Evolutionary conservation across 116 monocot species (phyloP).

Genomic region (Iris pallida): DNA sequence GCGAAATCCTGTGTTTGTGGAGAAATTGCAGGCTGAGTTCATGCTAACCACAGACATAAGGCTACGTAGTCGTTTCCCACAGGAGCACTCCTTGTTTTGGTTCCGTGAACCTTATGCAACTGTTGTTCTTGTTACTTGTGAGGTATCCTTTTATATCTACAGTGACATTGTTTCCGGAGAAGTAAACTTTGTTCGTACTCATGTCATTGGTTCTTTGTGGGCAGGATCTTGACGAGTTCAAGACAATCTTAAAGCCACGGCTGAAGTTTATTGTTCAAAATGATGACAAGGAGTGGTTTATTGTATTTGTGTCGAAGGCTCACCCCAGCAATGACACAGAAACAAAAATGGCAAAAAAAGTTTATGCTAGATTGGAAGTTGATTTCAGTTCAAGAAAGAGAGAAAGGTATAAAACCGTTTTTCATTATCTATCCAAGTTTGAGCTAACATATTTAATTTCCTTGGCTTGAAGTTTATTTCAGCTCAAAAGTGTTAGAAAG

Average conservation of each 20-base stretch:
- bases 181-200: not conserved
- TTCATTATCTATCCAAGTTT: too few species aligned
- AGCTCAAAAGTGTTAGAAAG: too few species aligned
- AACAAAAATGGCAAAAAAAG: slow-evolving; percentile 82
- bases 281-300: slow-evolving; percentile 98
- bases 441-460: too few species aligned
- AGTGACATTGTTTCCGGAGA: not conserved
- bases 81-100: slow-evolving; percentile 90
- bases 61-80: slow-evolving; percentile 93
- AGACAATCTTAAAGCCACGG: slow-evolving; percentile 92
- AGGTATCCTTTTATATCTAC: slow-evolving; percentile 47
- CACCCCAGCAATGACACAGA: slow-evolving; percentile 81
- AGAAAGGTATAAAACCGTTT: slow-evolving; percentile 56
- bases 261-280: slow-evolving; percentile 94
- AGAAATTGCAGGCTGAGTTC: slow-evolving; percentile 77
- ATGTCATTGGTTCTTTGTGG: not conserved
- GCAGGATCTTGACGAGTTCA: slow-evolving; percentile 97
- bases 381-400: slow-evolving; percentile 95
- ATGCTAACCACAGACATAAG: slow-evolving; percentile 90
- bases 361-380: slow-evolving; percentile 87
- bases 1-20: slow-evolving; percentile 70
- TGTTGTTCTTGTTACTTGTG: slow-evolving; percentile 90
- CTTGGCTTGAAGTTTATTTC: too few species aligned
- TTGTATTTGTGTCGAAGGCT: slow-evolving; percentile 95
- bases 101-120: slow-evolving; percentile 98